Conservation (phyloP, 1,284 basidiomycete genomes). For the Cystobasidiaceae sp. region DNA sequence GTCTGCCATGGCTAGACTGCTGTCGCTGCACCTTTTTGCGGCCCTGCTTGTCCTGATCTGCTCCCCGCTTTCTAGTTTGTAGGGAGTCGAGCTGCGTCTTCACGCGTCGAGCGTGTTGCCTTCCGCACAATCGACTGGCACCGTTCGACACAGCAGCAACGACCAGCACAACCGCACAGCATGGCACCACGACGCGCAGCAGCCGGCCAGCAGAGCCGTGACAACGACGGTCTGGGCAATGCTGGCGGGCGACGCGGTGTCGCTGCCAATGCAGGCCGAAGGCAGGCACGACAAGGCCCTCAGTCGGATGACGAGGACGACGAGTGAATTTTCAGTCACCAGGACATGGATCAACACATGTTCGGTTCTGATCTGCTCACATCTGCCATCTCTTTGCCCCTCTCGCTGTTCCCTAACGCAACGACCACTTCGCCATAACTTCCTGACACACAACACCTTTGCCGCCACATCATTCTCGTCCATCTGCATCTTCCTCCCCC, state of each 20-base stretch:
- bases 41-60: neutral
- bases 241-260: neutral
- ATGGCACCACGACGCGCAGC: conserved; percentile 1
- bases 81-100: too few species aligned
- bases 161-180: neutral
- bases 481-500: neutral
- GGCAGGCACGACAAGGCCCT: neutral
- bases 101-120: neutral
- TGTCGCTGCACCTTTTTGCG: neutral
- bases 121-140: neutral
- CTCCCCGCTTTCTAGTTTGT: too few species aligned
- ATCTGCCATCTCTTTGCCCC: neutral
- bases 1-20: conserved; percentile 23
- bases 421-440: neutral
- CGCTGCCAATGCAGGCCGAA: neutral
- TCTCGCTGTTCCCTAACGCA: neutral
- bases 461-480: neutral
- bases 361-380: neutral
- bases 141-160: neutral
- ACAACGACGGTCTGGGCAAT: neutral
- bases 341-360: too few species aligned
- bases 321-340: conserved; percentile 23
- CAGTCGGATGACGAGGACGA: neutral
- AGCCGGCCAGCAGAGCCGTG: neutral
- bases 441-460: neutral